phyloP scores from a whole-genome alignment of 192 early-diverging fungal species.

The Coemansia sp. region DNA sequence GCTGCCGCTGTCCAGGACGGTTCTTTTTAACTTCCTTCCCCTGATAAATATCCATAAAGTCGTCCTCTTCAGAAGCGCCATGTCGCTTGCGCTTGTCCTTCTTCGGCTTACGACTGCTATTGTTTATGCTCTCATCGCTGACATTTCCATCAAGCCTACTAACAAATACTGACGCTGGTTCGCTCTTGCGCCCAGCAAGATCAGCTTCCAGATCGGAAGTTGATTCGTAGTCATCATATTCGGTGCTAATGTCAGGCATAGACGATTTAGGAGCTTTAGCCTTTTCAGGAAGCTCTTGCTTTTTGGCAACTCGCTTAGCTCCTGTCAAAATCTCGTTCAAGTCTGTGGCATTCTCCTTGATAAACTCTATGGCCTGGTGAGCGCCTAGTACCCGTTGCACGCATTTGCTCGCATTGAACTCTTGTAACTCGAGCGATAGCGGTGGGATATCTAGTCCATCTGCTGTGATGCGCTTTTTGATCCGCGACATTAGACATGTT shows the following conservation, averaged over 20 bases:
- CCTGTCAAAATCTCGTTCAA: neutral
- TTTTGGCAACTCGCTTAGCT: neutral
- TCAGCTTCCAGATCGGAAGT: constrained; percentile 18
- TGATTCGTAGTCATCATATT: constrained; percentile 14
- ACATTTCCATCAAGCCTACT: constrained; percentile 18
- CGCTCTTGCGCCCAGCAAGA: neutral
- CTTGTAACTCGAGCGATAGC: neutral
- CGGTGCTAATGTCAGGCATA: neutral
- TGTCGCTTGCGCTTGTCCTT: constrained; percentile 14
- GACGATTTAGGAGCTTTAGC: neutral
- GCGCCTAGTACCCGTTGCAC: constrained; percentile 11
- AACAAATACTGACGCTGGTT: constrained; percentile 23
- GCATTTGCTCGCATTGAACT: constrained; percentile 8
- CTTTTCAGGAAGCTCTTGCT: neutral
- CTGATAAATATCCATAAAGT: constrained; percentile 56
- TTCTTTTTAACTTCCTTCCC: constrained; percentile 47
- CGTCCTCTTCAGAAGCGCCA: constrained; percentile 22
- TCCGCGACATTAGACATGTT: constrained; percentile 11
- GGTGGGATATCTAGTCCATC: constrained; percentile 1
- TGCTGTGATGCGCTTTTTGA: constrained; percentile 6
- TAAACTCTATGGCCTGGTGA: constrained; percentile 7
- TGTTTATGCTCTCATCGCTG: constrained; percentile 12
- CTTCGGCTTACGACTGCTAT: neutral
- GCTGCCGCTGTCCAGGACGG: constrained; percentile 58
- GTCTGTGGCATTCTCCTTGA: constrained; percentile 4